Percentiles rank a stretch among this genome's conserved stretches.
Conservation (phyloP, 2,329 filamentous ascomycete species). For the Neofusicoccum laricinum region DNA sequence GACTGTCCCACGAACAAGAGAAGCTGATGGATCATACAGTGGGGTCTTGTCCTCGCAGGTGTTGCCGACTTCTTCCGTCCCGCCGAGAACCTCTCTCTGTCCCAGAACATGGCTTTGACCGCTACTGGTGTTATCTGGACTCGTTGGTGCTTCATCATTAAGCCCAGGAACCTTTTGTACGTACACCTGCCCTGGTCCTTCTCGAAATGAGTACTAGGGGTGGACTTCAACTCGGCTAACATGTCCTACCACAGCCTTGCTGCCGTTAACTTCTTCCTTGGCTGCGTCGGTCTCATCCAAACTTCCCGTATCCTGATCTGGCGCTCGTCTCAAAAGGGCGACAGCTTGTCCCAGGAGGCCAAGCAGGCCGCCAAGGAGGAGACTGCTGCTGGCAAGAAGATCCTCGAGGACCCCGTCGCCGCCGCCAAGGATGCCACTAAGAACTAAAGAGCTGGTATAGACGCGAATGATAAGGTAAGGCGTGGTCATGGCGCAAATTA, state of each 20-base stretch:
- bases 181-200: slow-evolving; percentile 28
- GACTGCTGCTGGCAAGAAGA: slow-evolving; percentile 33
- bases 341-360: slow-evolving; percentile 37
- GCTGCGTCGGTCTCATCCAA: slow-evolving; percentile 80
- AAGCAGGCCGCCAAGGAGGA: slow-evolving; percentile 41
- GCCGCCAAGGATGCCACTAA: slow-evolving; percentile 26
- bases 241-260: slow-evolving; percentile 63
- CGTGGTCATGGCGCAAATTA: not conserved
- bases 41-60: slow-evolving; percentile 88
- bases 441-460: not conserved
- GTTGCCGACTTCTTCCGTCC: slow-evolving; percentile 89
- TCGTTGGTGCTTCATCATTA: slow-evolving; percentile 97
- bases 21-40: slow-evolving; percentile 51
- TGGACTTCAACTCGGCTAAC: slow-evolving; percentile 4
- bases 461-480: not conserved
- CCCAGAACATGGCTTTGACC: slow-evolving; percentile 86
- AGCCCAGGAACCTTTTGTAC: slow-evolving; percentile 84
- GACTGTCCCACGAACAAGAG: not conserved
- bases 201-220: not conserved
- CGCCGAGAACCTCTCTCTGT: slow-evolving; percentile 86
- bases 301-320: slow-evolving; percentile 71
- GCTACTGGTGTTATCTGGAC: slow-evolving; percentile 96
- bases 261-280: slow-evolving; percentile 97
- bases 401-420: slow-evolving; percentile 30
- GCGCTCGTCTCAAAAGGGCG: slow-evolving; percentile 59